phyloP scores from a whole-genome alignment of 495 filamentous ascomycete species.

The Aspergillus coremiiformis region DNA sequence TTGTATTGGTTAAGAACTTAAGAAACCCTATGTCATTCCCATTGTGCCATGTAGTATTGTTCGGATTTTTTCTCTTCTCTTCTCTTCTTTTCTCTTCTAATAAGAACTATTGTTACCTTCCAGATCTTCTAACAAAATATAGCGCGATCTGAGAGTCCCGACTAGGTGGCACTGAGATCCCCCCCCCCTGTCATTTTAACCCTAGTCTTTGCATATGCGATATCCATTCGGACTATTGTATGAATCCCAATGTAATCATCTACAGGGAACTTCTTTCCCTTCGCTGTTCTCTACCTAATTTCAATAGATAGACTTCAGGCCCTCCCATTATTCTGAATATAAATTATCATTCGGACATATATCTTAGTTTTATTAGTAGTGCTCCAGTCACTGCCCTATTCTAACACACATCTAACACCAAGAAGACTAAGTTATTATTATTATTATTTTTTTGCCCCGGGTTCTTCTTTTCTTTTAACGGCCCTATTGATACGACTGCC shows the following conservation, averaged over 20 bases:
- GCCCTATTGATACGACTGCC: neutral
- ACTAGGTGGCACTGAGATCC: conserved; percentile 7
- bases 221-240: conserved; percentile 14
- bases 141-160: neutral
- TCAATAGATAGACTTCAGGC: conserved; percentile 12
- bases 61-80: too few relatives aligned
- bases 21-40: neutral
- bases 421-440: too few relatives aligned
- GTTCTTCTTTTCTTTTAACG: neutral
- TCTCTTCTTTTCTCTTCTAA: neutral
- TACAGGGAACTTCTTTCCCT: conserved; percentile 8
- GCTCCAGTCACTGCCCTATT: neutral
- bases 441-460: too few relatives aligned
- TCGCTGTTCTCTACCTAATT: conserved; percentile 5
- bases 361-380: neutral
- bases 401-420: neutral
- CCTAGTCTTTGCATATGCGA: conserved; percentile 12
- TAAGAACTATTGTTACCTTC: neutral
- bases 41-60: neutral
- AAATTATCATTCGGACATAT: conserved; percentile 1
- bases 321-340: conserved; percentile 4
- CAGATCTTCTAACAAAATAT: neutral
- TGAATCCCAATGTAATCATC: conserved; percentile 13
- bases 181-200: conserved; percentile 2
- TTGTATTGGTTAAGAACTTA: neutral